Evolutionary conservation across 2,329 filamentous ascomycete species (phyloP).

Genomic region (Coniosporium tulheliwenetii): DNA sequence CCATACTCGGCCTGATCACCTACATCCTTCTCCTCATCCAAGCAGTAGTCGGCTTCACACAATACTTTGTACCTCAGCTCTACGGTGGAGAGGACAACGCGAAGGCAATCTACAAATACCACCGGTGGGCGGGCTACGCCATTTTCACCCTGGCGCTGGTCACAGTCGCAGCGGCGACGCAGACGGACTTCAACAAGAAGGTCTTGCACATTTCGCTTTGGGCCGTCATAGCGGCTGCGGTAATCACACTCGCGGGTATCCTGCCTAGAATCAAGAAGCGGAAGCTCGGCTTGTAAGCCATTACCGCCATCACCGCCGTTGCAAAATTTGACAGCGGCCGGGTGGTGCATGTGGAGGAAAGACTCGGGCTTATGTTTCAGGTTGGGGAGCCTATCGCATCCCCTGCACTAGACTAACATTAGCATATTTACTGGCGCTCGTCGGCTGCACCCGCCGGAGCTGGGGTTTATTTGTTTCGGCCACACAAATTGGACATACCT

Average conservation of each 20-base stretch:
- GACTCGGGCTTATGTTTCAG: no score
- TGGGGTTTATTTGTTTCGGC: no score
- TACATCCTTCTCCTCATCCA: slow-evolving; percentile 57
- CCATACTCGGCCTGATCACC: slow-evolving; percentile 64
- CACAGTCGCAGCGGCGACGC: slow-evolving; percentile 59
- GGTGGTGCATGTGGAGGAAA: no score
- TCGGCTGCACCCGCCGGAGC: no score
- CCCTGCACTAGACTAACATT: no score
- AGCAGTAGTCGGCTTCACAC: slow-evolving; percentile 63
- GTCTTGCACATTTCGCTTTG: slow-evolving; percentile 61
- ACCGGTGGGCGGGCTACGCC: slow-evolving; percentile 62
- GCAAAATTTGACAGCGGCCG: no score
- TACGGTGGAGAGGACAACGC: slow-evolving; percentile 70
- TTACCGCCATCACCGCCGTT: no score
- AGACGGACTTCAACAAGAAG: slow-evolving; percentile 57
- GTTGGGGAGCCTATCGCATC: no score
- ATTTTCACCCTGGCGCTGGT: slow-evolving; percentile 54
- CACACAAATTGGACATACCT: no score
- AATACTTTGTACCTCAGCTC: slow-evolving; percentile 58
- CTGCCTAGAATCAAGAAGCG: slow-evolving; percentile 64
- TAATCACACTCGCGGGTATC: slow-evolving; percentile 55
- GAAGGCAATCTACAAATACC: slow-evolving; percentile 80
- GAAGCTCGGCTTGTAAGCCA: slow-evolving; percentile 50
- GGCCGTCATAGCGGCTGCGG: slow-evolving; percentile 51
- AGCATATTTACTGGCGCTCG: no score